Evolutionary conservation across 2,329 filamentous ascomycete species (phyloP), one percentile per base, ranked within the genome.

Genomic region (Fusarium sp.): DNA sequence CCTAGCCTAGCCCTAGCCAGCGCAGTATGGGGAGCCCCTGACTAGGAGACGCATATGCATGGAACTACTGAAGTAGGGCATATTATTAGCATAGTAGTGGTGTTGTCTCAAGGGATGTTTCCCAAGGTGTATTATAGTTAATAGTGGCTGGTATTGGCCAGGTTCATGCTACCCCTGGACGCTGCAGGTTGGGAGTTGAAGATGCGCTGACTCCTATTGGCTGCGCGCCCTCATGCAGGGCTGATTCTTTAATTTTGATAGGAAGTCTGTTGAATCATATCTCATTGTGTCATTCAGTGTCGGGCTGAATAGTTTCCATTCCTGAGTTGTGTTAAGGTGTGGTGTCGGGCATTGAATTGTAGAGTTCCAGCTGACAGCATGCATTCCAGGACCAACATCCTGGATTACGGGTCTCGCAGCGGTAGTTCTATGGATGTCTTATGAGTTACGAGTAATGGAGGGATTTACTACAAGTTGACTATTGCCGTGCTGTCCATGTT

Each of bases 351-450:
- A 39, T 55, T 36, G 49, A 45, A 47, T 56, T 69, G 36, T 31
- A 38, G 41, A 54, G 24, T 54, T 63, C n/a, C n/a, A 36, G 31
- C 49, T 22, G 15, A 13, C 20, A n/a, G 20, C 51, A 18, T 47
- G 26, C 71, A 74, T 74, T 74, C 71, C 67, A 61, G 52, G 47
- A 41, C 71, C 71, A 44, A 51, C 35, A 49, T 39, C 71, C 71
- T 68, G 58, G 67, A 33, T 44, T n/a, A 56, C 24, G 58, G 71
- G 36, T 64, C 45, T 68, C n/a, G 38, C 33, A 24, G n/a, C 48
- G 48, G 52, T 24, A 54, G 39, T 63, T 56, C 13, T 15, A 41
- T 44, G 58, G 35, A 57, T 69, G 63, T 74, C 58, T 74, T 63
- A 58, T 56, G 44, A 51, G 28, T 26, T 48, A 15, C 28, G 49